These are phyloP conservation scores for Talaromyces trachyspermus DNA, from an alignment of 495 filamentous ascomycete genomes.

Conservation along the genomic window DNA sequence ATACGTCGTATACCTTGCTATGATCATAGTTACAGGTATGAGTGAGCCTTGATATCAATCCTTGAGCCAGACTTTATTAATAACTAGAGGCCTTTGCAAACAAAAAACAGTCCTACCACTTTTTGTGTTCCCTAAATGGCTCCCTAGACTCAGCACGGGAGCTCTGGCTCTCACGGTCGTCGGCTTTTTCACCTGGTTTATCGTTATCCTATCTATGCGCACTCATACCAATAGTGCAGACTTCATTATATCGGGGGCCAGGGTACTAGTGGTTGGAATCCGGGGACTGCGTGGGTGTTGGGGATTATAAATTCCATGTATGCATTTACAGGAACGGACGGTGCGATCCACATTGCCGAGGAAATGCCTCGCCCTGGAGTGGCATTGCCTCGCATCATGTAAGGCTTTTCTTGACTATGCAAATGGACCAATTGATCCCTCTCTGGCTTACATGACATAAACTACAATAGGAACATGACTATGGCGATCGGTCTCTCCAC, in stretches of 20 bases:
- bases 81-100: background rate
- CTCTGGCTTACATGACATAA: background rate
- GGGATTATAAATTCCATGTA: conserved; percentile 29
- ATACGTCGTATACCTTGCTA: conserved; percentile 18
- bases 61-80: background rate
- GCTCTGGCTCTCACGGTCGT: conserved; percentile 15
- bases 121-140: conserved; percentile 13
- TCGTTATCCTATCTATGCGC: conserved; percentile 17
- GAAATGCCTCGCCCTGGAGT: conserved; percentile 24
- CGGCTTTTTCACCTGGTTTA: conserved; percentile 17
- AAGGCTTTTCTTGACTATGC: background rate
- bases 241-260: conserved; percentile 14
- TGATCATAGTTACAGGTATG: conserved; percentile 10
- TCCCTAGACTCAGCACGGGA: conserved; percentile 11
- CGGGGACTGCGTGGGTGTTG: conserved; percentile 30
- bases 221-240: conserved; percentile 10
- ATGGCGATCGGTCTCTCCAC: conserved; percentile 30
- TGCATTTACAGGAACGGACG: conserved; percentile 20
- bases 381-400: conserved; percentile 26
- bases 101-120: conserved; percentile 16
- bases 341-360: conserved; percentile 20
- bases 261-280: conserved; percentile 23
- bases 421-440: background rate
- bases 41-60: background rate
- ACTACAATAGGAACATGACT: conserved; percentile 15